Base-by-base conservation (phyloP, 1,139 yeast species). In the Pichia norvegensis region DNA sequence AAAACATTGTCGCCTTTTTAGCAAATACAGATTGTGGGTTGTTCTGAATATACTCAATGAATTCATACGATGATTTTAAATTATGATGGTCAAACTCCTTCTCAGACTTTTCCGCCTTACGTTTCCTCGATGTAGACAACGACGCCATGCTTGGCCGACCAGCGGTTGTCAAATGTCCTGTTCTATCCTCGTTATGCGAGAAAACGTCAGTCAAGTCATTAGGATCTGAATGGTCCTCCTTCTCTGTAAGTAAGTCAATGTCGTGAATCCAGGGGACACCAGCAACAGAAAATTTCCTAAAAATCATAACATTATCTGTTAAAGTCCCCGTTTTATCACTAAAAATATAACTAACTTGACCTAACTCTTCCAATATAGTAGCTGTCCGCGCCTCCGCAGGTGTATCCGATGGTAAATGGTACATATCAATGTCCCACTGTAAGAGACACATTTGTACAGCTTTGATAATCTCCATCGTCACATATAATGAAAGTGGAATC, bases 301-400 rank as follows among this genome's bases (percentile, higher is more conserved):
- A 88, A 25, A 87, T 68, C 97, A 88, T 88, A 56, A 79, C 67
- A 60, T 88, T 88, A 58, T 88, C 96, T 0, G 99, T 94, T 50
- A 94, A 72, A 0, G 98, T 94, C 13, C 99, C 99, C 0, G 98
- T 94, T 64, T 94, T 94, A 64, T 94, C 99, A 53, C 95, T 85
- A 63, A 94, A 94, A 5, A 94, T 76, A 59, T 90, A 90, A 45
- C 95, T 82, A 0, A 94, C 97, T 62, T 94, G 99, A 3, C 99
- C 99, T 55, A 94, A 70, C 64, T 94, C 98, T 62, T 94, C 99
- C 54, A 92, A 74, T 55, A 92, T 88, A 0, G 97, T 86, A 0
- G 97, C 95, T 0, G 98, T 90, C 58, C 90, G 82, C 0, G 96
- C 95, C 58, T 85, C 95, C 40, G 95, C 94, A 0, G 96, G 96